These are phyloP conservation scores for Candida neerlandica DNA, from an alignment of 1,139 yeast species.

Conservation along the genomic window DNA sequence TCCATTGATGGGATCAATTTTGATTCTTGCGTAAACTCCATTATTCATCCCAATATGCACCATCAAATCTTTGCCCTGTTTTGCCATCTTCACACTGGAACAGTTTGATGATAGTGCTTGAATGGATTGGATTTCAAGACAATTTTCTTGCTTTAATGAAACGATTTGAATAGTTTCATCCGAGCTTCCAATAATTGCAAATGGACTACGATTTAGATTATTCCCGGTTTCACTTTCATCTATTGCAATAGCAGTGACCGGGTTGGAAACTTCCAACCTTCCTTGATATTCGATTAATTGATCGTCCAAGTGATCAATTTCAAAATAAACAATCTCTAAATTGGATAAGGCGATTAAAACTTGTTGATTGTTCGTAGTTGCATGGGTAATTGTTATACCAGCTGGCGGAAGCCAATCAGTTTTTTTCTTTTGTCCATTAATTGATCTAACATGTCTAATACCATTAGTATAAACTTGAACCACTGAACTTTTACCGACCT, in stretches of 20 bases:
- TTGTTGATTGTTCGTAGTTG: constrained; percentile 69
- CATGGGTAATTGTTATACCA: constrained; percentile 63
- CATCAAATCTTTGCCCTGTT: constrained; percentile 15
- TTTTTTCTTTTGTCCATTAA: constrained; percentile 20
- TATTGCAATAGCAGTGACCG: constrained; percentile 42
- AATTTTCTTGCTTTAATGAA: constrained; percentile 63
- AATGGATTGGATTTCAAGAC: constrained; percentile 62
- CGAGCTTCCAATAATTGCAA: constrained; percentile 68
- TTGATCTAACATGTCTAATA: constrained; percentile 59
- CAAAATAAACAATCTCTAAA: constrained; percentile 80
- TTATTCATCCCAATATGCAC: constrained; percentile 81
- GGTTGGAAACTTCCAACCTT: constrained; percentile 53
- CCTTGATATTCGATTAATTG: constrained; percentile 72
- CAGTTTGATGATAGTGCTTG: constrained; percentile 71
- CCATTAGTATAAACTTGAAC: constrained; percentile 78
- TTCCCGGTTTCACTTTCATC: background rate
- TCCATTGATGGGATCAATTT: constrained; percentile 62
- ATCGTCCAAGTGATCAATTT: constrained; percentile 63
- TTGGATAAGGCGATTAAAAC: constrained; percentile 72
- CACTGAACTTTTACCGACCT: constrained; percentile 64
- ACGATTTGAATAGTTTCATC: constrained; percentile 73
- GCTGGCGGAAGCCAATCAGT: constrained; percentile 87
- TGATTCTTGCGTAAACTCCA: constrained; percentile 75
- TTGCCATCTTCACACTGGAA: constrained; percentile 46
- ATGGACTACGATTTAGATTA: constrained; percentile 51